Percentiles rank a stretch among this genome's conserved stretches.
These are phyloP conservation scores for Salvia rosmarinus DNA, from an alignment of 257 asterid genomes.

Conservation along the genomic window DNA sequence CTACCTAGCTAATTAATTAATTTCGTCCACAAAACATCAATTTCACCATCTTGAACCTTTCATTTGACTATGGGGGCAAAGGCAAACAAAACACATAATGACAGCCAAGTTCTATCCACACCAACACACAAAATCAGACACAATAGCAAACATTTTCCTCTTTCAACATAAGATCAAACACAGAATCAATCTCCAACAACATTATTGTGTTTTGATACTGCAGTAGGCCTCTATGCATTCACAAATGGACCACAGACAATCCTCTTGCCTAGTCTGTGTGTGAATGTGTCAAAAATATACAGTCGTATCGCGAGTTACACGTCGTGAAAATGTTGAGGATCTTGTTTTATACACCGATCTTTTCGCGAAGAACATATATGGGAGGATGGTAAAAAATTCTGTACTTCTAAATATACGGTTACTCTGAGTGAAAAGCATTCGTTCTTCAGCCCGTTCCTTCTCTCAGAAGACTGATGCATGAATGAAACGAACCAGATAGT, in stretches of 20 bases:
- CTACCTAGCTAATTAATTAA: too few species aligned
- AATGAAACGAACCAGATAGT: not conserved
- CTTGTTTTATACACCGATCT: not conserved
- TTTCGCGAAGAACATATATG: not conserved
- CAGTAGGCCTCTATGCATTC: constrained; percentile 14
- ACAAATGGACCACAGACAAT: constrained; percentile 27
- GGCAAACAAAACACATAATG: constrained; percentile 25
- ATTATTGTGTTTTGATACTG: constrained; percentile 16
- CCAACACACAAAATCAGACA: constrained; percentile 28
- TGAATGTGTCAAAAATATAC: not conserved
- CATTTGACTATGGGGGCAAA: too few species aligned
- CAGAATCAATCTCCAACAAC: constrained; percentile 27
- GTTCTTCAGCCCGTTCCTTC: not conserved
- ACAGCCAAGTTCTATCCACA: constrained; percentile 30
- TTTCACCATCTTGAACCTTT: too few species aligned
- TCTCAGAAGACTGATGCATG: not conserved
- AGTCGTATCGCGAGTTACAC: not conserved
- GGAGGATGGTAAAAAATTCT: not conserved
- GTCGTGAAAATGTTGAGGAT: constrained; percentile 6
- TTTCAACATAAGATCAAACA: constrained; percentile 23
- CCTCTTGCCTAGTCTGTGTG: constrained; percentile 1
- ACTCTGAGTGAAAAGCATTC: not conserved
- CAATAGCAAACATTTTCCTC: constrained; percentile 25
- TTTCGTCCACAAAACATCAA: too few species aligned
- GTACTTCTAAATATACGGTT: not conserved